Base-by-base conservation (phyloP, 2,329 filamentous ascomycete genomes). In the Penicillium oxalicum region DNA sequence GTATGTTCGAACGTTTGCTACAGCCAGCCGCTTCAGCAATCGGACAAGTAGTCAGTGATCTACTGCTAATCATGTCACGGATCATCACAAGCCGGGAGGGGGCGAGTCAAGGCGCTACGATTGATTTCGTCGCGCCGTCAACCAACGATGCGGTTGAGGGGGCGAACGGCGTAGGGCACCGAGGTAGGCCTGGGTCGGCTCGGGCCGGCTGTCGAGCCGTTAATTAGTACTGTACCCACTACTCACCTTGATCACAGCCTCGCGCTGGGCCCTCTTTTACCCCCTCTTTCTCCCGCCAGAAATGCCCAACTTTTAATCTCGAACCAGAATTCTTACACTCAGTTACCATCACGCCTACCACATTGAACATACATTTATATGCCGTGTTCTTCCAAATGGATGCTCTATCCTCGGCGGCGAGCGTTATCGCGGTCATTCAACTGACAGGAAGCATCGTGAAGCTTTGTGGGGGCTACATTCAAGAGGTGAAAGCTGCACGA, bases 361-460 rank as follows among this genome's bases (percentile, higher is more conserved):
- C 43, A 29, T 45, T 32, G 29, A 47, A 36, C 9, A 45, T 41
- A 45, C 38, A 33, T 34, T 27, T 49, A 45, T 12, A n/a, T 42
- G 13, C 28, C 38, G 26, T 40, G 26, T 40, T 11, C 40, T 25
- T 11, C 28, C 6, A 6, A 25, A 47, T 47, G 39, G 40, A 43
- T 33, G 6, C 5, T 34, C 6, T 60, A 33, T 59, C 54, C 9
- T 24, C n/a, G 4, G 53, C 53, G 9, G 54, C 57, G 28, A 63
- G 56, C 46, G 53, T 61, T 44, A 56, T 63, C 40, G 57, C 54
- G 2, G 47, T 60, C 9, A 53, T 63, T 44, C 56, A 63, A 47
- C 29, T 61, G 2, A 49, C 55, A 4, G 53, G 52, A 27, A 52
- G 47, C 41, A 32, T 63, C 8, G 45, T 52, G n/a, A 48, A 59